Conservation (phyloP, 78 protist species). For the Dictyostelium citrinum region DNA sequence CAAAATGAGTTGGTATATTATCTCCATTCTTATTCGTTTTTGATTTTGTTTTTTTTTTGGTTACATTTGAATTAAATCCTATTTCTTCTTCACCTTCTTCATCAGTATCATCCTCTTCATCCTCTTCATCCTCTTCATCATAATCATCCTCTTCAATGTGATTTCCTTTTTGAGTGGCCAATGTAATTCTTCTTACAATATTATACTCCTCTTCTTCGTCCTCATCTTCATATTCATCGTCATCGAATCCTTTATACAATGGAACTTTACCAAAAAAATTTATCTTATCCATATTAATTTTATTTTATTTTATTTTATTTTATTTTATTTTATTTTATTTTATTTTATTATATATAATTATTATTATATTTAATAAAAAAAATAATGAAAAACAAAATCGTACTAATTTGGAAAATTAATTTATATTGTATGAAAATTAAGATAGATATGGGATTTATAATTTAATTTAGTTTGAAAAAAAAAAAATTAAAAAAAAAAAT, state of each 20-base stretch:
- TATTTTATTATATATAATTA: too few species aligned
- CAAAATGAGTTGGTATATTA: not conserved
- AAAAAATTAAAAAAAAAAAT: not conserved
- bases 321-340: too few species aligned
- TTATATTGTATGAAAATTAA: not conserved
- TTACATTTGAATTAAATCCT: not conserved
- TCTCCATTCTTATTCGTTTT: not conserved
- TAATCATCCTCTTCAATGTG: not conserved
- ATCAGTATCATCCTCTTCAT: not conserved
- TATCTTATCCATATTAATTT: not conserved
- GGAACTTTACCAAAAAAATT: not conserved
- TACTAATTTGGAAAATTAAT: too few species aligned
- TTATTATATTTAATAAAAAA: too few species aligned
- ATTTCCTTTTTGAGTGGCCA: not conserved
- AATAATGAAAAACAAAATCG: too few species aligned
- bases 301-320: too few species aligned
- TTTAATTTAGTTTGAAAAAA: not conserved
- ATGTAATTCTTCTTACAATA: not conserved
- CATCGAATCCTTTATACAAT: not conserved
- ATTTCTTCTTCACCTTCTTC: not conserved
- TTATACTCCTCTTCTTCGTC: not conserved
- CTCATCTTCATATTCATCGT: not conserved
- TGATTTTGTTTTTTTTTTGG: not conserved
- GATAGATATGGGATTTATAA: not conserved
- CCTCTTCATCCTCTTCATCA: not conserved